Evolutionary conservation across 208 protist species (phyloP), one percentile per base, ranked within the genome.

Genomic region (Trypanosoma platydactyli): DNA sequence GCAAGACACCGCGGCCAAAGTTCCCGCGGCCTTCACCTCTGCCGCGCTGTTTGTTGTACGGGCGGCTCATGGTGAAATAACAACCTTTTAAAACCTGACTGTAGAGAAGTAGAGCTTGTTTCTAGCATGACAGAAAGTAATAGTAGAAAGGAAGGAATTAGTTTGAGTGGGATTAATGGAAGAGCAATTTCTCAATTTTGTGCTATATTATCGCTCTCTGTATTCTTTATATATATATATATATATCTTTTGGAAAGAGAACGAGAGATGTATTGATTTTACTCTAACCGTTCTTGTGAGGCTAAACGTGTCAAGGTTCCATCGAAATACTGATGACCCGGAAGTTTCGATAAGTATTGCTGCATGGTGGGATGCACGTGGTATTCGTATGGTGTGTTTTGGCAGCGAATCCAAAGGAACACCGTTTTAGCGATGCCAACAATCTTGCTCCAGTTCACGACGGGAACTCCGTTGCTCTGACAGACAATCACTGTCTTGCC

Each of bases 381-480:
- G 51, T 76, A 89, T n/a, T 64, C 29, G 71, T 86, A 89, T 20
- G 77, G 75, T 20, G 58, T 76, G 60, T 60, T 77, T 71, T 89
- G 86, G 54, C 82, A 89, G 15, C 83, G 76, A 58, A 89, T 58
- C 81, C 77, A 89, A 41, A 85, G 70, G 33, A 77, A 73, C 48
- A 84, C 52, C 38, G 77, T 78, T 60, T 71, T 80, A 16, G 76
- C 79, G 12, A 86, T 63, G 0, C 71, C 77, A 35, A 79, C 76
- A 24, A 89, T 49, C 42, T 86, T 87, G 58, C 63, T 84, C 83
- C 83, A 88, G 52, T 88, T 82, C 20, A 89, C 77, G 11, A 83
- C 55, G 3, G 76, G 60, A 68, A 86, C 53, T 20, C 79, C 79
- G 51, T 84, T 79, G 15, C 45, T 77, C 16, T 41, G 55, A 41